These are phyloP conservation scores for Phlegmacium glaucopus DNA, from an alignment of 768 basidiomycete species.

Conservation along the genomic window DNA sequence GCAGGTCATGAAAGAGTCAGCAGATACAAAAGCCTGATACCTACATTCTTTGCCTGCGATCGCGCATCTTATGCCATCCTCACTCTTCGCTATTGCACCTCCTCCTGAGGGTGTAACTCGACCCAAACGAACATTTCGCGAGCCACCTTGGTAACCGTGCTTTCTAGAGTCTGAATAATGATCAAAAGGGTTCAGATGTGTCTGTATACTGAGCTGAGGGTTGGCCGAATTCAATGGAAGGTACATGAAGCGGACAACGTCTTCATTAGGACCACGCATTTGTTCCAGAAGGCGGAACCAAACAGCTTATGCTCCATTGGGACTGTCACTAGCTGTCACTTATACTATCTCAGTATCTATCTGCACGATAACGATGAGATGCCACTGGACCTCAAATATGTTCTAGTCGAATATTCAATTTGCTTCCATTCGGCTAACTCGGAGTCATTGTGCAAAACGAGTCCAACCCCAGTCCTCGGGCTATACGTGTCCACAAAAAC, in stretches of 20 bases:
- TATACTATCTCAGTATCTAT: too few species aligned
- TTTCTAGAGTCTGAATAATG: conserved; percentile 39
- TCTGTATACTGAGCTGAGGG: conserved; percentile 25
- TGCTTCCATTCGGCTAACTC: too few species aligned
- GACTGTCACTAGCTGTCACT: too few species aligned
- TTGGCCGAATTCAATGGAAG: conserved; percentile 15
- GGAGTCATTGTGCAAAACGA: too few species aligned
- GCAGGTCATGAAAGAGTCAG: not conserved
- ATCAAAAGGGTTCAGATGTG: conserved; percentile 26
- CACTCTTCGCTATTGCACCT: conserved; percentile 63
- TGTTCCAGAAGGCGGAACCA: too few species aligned
- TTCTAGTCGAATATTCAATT: too few species aligned
- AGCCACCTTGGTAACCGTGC: conserved; percentile 38
- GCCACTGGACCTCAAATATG: too few species aligned
- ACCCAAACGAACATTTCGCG: conserved; percentile 54
- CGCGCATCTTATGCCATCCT: conserved; percentile 64
- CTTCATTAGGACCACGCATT: not conserved
- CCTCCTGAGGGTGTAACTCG: conserved; percentile 62
- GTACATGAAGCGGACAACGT: not conserved
- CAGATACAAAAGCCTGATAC: conserved; percentile 12
- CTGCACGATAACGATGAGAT: too few species aligned
- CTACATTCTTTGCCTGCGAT: conserved; percentile 80
- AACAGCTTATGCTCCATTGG: too few species aligned
- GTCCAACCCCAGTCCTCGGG: too few species aligned
- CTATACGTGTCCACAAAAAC: too few species aligned